phyloP scores from a whole-genome alignment of 768 basidiomycete species.

The Saitozyma podzolica region DNA sequence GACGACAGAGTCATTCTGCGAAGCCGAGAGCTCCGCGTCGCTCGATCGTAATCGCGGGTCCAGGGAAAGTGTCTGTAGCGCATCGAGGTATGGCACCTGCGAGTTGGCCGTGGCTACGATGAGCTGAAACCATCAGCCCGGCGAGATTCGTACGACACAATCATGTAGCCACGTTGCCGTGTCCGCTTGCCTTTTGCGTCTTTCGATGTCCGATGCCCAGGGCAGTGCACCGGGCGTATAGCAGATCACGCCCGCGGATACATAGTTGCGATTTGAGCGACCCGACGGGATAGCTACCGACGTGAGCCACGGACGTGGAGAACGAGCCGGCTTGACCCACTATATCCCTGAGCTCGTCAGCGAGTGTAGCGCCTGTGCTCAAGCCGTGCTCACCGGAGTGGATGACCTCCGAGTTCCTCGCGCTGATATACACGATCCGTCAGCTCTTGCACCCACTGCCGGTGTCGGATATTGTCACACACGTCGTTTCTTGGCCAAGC shows the following conservation, averaged over 20 bases:
- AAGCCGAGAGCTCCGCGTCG: slow-evolving; percentile 18
- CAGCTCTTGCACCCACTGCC: slow-evolving; percentile 2
- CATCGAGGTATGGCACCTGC: slow-evolving; percentile 70
- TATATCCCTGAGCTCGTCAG: slow-evolving; percentile 37
- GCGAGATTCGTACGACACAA: background rate
- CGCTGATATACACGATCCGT: slow-evolving; percentile 56
- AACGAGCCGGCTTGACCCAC: slow-evolving; percentile 13
- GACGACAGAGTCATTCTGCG: slow-evolving; percentile 33
- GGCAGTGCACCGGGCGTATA: slow-evolving; percentile 72
- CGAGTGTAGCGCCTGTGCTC: background rate
- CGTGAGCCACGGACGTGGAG: background rate
- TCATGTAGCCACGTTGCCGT: background rate
- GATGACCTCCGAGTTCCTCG: slow-evolving; percentile 91
- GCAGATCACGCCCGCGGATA: slow-evolving; percentile 76
- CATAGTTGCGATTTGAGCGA: slow-evolving; percentile 86
- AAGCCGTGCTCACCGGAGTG: slow-evolving; percentile 62
- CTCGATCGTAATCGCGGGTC: slow-evolving; percentile 61
- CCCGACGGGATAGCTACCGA: slow-evolving; percentile 63
- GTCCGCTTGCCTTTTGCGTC: slow-evolving; percentile 61
- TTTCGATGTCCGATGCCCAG: slow-evolving; percentile 68
- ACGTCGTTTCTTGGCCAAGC: slow-evolving; percentile 82
- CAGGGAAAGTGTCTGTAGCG: slow-evolving; percentile 66
- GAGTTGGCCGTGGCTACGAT: slow-evolving; percentile 69
- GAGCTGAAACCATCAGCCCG: slow-evolving; percentile 57
- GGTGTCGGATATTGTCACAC: slow-evolving; percentile 6